phyloP scores from a whole-genome alignment of 75 land plant genomes.

The Pinus taeda region DNA sequence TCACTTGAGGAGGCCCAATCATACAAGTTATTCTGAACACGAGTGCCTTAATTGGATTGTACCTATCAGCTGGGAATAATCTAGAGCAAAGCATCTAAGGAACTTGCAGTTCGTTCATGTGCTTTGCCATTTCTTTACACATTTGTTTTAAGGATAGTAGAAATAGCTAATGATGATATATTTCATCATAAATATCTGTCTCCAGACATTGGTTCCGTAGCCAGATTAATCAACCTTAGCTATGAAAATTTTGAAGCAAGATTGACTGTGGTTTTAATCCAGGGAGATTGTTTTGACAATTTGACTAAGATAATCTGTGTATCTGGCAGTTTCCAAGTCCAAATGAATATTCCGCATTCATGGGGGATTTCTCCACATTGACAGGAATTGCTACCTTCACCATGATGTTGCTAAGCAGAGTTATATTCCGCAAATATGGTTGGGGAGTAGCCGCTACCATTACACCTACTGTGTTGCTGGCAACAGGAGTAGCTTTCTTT shows the following conservation, averaged over 20 bases:
- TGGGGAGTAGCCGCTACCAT: constrained; percentile 99
- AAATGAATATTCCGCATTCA: constrained; percentile 96
- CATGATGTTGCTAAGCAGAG: constrained; percentile 94
- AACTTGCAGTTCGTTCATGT: no score
- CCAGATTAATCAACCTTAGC: neutral
- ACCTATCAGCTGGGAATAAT: no score
- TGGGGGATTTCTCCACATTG: constrained; percentile 98
- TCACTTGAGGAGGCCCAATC: neutral
- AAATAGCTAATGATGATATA: no score
- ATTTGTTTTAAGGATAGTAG: neutral
- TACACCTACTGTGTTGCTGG: constrained; percentile 90
- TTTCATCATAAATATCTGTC: neutral
- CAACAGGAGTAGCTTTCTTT: constrained; percentile 97
- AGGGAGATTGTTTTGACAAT: neutral
- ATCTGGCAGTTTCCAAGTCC: constrained; percentile 91
- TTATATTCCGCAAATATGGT: constrained; percentile 83
- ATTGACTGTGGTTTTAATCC: neutral
- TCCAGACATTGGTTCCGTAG: neutral
- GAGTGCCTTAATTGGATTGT: no score
- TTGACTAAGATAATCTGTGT: constrained; percentile 1
- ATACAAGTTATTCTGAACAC: no score
- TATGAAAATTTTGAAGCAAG: neutral
- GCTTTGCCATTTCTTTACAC: neutral
- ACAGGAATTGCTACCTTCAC: constrained; percentile 97
- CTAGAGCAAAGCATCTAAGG: no score